Evolutionary conservation across 2,329 filamentous ascomycete genomes (phyloP).

Genomic region (Xylaria sp.): DNA sequence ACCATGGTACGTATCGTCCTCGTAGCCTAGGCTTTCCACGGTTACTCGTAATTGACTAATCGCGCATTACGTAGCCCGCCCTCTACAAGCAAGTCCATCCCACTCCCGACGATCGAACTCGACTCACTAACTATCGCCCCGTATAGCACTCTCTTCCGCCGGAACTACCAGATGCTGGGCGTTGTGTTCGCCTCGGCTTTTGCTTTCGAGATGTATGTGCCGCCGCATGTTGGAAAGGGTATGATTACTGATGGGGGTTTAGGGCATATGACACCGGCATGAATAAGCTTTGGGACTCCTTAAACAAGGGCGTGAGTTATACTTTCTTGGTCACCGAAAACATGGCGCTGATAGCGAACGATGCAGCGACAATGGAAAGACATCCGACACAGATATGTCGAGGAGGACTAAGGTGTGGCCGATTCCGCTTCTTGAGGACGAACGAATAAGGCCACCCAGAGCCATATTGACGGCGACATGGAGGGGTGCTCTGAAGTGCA

Average conservation of each 20-base stretch:
- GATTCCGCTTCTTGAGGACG: constrained; percentile 14
- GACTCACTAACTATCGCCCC: constrained; percentile 42
- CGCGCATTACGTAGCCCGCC: constrained; percentile 52
- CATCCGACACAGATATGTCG: constrained; percentile 89
- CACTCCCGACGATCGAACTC: constrained; percentile 21
- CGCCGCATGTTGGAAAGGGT: constrained; percentile 18
- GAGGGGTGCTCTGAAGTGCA: constrained; percentile 17
- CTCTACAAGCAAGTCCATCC: constrained; percentile 69
- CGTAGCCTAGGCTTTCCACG: constrained; percentile 1
- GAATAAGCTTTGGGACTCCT: constrained; percentile 87
- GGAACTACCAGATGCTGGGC: constrained; percentile 88
- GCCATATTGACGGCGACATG: constrained; percentile 1
- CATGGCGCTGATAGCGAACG: constrained; percentile 47
- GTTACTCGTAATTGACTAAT: constrained; percentile 44
- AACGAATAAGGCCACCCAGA: constrained; percentile 9
- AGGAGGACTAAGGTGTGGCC: constrained; percentile 59
- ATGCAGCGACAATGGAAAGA: constrained; percentile 98
- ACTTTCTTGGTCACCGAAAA: constrained; percentile 5
- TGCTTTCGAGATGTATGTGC: constrained; percentile 87
- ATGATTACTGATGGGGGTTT: constrained; percentile 50
- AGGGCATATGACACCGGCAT: constrained; percentile 86
- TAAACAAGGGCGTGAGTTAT: constrained; percentile 88
- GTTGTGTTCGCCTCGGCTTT: constrained; percentile 90
- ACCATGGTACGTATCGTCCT: constrained; percentile 64
- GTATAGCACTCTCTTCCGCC: constrained; percentile 81